These are phyloP conservation scores for Coemansia sp. DNA, from an alignment of 192 early-diverging fungal species.

Conservation along the genomic window DNA sequence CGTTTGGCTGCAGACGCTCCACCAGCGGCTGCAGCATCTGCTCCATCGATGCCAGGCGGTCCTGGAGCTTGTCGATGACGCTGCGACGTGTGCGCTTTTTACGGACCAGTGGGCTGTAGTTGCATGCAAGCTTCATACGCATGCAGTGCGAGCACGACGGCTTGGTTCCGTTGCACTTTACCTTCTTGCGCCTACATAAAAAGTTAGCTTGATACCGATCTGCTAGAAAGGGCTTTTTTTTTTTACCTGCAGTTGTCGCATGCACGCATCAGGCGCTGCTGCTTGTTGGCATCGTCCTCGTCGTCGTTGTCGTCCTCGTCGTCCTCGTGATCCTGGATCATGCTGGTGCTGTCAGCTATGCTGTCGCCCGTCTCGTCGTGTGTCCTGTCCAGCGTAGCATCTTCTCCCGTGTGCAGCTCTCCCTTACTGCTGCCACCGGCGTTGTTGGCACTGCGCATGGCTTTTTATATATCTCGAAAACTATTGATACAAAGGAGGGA, in stretches of 20 bases:
- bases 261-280: conserved; percentile 50
- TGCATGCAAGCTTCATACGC: conserved; percentile 51
- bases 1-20: conserved; percentile 50
- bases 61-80: conserved; percentile 53
- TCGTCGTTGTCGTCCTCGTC: conserved; percentile 14
- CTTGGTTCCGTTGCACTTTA: conserved; percentile 54
- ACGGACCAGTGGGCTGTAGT: conserved; percentile 56
- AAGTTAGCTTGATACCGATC: background rate
- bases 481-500: background rate
- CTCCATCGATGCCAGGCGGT: conserved; percentile 53
- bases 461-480: background rate
- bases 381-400: conserved; percentile 8
- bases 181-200: conserved; percentile 45
- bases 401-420: background rate
- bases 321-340: conserved; percentile 18
- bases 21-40: conserved; percentile 55
- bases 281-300: conserved; percentile 24
- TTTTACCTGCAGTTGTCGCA: conserved; percentile 50
- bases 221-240: background rate
- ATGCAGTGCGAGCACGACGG: conserved; percentile 52
- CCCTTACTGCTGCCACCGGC: too few species aligned
- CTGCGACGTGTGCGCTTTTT: conserved; percentile 54
- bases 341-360: conserved; percentile 2
- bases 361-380: conserved; percentile 16
- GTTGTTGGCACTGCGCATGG: background rate